Percentiles rank a stretch among this genome's conserved stretches.
Conservation (phyloP, 371 early-diverging fungal species). For the Mucor irregularis region DNA sequence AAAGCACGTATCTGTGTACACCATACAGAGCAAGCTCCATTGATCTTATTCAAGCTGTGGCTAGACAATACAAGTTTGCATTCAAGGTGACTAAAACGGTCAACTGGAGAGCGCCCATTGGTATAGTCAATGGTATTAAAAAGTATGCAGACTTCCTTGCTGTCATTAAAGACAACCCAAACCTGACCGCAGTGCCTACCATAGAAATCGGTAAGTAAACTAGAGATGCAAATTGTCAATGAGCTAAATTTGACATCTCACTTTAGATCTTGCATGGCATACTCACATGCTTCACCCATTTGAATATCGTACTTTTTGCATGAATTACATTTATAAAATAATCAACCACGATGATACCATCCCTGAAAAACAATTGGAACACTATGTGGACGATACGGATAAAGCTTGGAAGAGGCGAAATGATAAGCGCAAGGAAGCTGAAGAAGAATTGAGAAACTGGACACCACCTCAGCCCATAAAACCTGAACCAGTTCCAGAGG, state of each 20-base stretch:
- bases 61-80: constrained; percentile 11
- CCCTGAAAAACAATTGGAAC: not conserved
- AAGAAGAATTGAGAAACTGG: no score
- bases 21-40: constrained; percentile 9
- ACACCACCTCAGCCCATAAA: no score
- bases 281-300: constrained; percentile 15
- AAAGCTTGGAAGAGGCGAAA: not conserved
- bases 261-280: constrained; percentile 17
- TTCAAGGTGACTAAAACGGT: constrained; percentile 1
- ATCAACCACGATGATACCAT: constrained; percentile 15
- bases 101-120: constrained; percentile 4
- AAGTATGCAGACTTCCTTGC: not conserved
- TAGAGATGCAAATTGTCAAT: not conserved
- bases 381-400: not conserved
- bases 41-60: constrained; percentile 12
- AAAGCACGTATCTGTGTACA: constrained; percentile 10
- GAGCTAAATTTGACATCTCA: not conserved
- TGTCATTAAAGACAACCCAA: not conserved
- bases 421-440: not conserved
- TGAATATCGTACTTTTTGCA: constrained; percentile 1
- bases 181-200: not conserved
- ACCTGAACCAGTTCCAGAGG: no score
- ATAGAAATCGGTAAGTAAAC: constrained; percentile 7
- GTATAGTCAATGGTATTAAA: not conserved
- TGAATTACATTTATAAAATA: not conserved